Percentiles rank a stretch among this genome's conserved stretches.
These are phyloP conservation scores for Neocatenulostroma microsporum DNA, from an alignment of 2,329 filamentous ascomycete genomes.

Conservation along the genomic window DNA sequence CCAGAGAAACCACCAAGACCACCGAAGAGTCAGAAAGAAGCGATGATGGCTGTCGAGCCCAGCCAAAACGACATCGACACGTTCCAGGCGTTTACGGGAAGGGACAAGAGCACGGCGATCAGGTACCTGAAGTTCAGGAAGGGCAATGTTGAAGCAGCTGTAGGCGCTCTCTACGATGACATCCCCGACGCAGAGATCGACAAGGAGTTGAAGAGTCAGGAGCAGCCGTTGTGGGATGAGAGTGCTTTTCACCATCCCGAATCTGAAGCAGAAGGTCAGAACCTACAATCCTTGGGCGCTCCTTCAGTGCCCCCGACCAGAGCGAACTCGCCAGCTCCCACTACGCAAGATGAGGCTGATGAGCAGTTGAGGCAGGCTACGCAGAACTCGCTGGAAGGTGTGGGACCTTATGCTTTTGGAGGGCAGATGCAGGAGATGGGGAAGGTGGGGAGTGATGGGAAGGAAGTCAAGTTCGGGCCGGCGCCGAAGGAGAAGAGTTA, in stretches of 20 bases:
- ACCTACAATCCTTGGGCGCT: no score
- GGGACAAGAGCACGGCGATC: slow-evolving; percentile 15
- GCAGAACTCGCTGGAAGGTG: slow-evolving; percentile 17
- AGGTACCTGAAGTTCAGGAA: slow-evolving; percentile 21
- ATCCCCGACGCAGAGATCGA: no score
- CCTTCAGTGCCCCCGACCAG: no score
- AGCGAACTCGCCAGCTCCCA: slow-evolving; percentile 19
- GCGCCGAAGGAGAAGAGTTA: slow-evolving; percentile 48
- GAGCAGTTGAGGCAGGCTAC: slow-evolving; percentile 19
- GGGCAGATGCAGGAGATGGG: slow-evolving; percentile 46
- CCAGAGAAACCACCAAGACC: slow-evolving; percentile 5
- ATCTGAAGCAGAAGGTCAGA: no score
- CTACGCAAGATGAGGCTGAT: slow-evolving; percentile 25
- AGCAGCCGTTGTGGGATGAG: no score
- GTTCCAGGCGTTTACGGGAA: slow-evolving; percentile 18
- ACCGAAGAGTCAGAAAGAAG: slow-evolving; percentile 16
- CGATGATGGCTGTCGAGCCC: slow-evolving; percentile 22
- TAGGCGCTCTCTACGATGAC: no score
- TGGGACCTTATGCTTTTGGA: neutral
- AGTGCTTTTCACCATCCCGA: no score
- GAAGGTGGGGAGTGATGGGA: slow-evolving; percentile 35
- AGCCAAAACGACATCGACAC: slow-evolving; percentile 17
- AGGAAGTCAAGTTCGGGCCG: slow-evolving; percentile 43
- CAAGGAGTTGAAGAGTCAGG: no score
- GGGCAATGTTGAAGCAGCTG: neutral